Evolutionary conservation across 1,284 basidiomycete genomes (phyloP), one percentile per base, ranked within the genome.

Genomic region (Cystobasidium slooffiae): DNA sequence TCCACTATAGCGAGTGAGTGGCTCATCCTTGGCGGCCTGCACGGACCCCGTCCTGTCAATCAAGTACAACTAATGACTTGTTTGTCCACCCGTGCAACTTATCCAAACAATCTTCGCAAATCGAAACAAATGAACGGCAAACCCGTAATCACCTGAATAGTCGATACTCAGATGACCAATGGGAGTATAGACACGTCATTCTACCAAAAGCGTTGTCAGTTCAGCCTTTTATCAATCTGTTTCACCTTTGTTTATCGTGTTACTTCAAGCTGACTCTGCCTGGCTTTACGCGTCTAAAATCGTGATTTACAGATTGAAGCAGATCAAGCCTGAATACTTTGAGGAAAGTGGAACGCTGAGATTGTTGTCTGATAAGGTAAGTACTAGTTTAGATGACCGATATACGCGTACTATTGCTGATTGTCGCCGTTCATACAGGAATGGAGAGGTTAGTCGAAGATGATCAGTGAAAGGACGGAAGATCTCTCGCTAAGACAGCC

Each of bases 241-340:
- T 24, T 59, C 37, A 10, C 37, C 18, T 18, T 46, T 31, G 10
- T 18, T 14, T 39, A 43, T 9, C 47, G 55, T 9, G 14, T 41
- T 39, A 6, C 31, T 6, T 22, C 31, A 31, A 31, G 55, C 55
- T 62, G 68, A 55, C 31, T 22, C 66, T 22, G 24, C 37, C 46
- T 44, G 9, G 46, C 44, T 63, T 63, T 63, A 37, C 22, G 20
- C 41, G 31, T 16, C 59, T 22, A 24, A 7, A 51, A 41, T 44
- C 68, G 55, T 51, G 18, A 24, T 2, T 31, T 31, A 31, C 5
- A 73, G 70, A 14, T 46, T 73, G 20, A 73, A 73, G 70, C 70
- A 73, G 53, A 73, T 73, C 70, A 73, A 66, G 78, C 76, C 75
- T 76, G 78, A 68, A 77, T 77, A 72, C 75, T 79, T 52, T 77